Evolutionary conservation across 345 rosid genomes (phyloP).

Genomic region (Salix purpurea): DNA sequence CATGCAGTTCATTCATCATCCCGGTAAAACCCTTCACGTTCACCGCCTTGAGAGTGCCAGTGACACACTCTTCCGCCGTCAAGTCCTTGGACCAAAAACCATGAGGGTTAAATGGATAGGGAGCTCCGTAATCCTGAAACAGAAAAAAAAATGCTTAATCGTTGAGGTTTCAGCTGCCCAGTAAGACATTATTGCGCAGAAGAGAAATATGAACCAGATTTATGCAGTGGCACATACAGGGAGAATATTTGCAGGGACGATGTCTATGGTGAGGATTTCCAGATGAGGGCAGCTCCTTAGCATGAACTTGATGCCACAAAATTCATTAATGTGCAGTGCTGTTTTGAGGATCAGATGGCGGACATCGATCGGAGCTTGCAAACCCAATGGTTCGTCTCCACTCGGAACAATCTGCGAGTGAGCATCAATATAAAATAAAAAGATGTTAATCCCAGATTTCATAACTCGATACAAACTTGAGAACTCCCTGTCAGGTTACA

Average conservation of each 20-base stretch:
- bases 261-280: conserved; percentile 35
- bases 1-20: background rate
- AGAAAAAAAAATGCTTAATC: background rate
- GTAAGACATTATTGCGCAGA: background rate
- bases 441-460: background rate
- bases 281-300: conserved; percentile 28
- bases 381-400: conserved; percentile 14
- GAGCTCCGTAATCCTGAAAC: background rate
- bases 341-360: conserved; percentile 35
- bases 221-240: conserved; percentile 17
- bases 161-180: background rate
- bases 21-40: conserved; percentile 7
- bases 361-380: conserved; percentile 15
- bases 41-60: background rate
- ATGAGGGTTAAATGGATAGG: background rate
- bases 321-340: conserved; percentile 26
- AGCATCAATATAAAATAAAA: background rate
- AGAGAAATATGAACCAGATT: background rate
- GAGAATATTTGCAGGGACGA: conserved; percentile 15
- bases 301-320: conserved; percentile 38
- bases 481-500: no score
- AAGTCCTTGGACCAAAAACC: background rate
- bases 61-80: background rate
- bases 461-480: no score
- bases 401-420: conserved; percentile 25